Evolutionary conservation across 768 basidiomycete species (phyloP), one percentile per base, ranked within the genome.

Genomic region (Aureoboletus auriporus): DNA sequence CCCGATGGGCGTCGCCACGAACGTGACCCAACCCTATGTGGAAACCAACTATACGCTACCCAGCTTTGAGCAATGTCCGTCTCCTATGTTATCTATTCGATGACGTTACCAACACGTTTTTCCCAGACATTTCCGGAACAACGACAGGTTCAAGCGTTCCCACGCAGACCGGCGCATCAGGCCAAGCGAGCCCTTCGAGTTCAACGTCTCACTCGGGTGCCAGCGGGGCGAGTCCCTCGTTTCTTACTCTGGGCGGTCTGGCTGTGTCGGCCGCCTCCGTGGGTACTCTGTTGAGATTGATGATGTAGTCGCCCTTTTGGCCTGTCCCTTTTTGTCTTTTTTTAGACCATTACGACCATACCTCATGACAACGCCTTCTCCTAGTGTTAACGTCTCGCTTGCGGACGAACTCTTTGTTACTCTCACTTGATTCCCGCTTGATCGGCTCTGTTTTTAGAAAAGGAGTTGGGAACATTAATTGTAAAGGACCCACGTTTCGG

Each of bases 1-100:
- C 9, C 82, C 82, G 14, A 63, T 83, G 37, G 75, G 71, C 11
- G 75, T 79, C 5, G 75, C 75, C 1, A 45, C 71, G 9, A 83
- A 83, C 58, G 67, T 68, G 38, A 73, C 75, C 1, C 70, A 74
- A 3, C 79, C 78, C 9, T 83, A 83, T 50, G 66, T 71, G 9
- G 82, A 82, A 59, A 59, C 64, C 8, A 71, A 71, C 51, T 70
- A 71, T 43, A 57, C 71, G 0, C 53, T 71, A 47, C 75, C 74
- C 10, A 46, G 31, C 4, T 82, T 81, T 55, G 59, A 66, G 1
- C 67, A 78, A 56, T 79, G 80, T 80, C 28, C 1, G 60, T 54
- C 20, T 12, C 8, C 13, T 29, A 12, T 11, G 5, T 29, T 2
- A n/a, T 7, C 3, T 1, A 17, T 16, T 16, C 16, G 5, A 16